Evolutionary conservation across 1,284 basidiomycete genomes (phyloP), one percentile per base, ranked within the genome.

Genomic region (Meira nashicola): DNA sequence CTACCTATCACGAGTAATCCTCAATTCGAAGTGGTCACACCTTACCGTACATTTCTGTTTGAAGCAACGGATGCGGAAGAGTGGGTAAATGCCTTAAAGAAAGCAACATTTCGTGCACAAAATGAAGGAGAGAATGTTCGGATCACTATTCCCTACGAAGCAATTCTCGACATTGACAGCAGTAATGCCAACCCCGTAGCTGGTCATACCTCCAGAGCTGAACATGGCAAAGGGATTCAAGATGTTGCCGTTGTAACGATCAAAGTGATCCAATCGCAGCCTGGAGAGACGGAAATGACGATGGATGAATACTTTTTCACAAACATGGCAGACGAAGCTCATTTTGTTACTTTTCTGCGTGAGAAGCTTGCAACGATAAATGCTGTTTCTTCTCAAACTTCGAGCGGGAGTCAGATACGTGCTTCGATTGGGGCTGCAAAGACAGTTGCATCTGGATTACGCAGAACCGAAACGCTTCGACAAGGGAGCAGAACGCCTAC

Each of bases 31-130:
- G 71, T 79, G 23, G 58, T 64, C 3, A 79, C 77, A 4, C 62
- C 73, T 8, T 67, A 73, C 15, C 77, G 78, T 43, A 59, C 57
- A 6, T 79, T 75, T 65, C 73, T 72, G 10, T 80, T 80, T 52
- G 64, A 65, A 17, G 70, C 77, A 39, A 74, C 79, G 48, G 73
- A 69, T 51, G 58, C 71, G 2, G 68, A 78, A 47, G 78, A 79
- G 79, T 98, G 94, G 94, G 86, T 97, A 40, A 91, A 92, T 76
- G 86, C 89, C 2, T 86, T 98, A 59, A 85, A 87, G 59, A 93
- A 89, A 79, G 81, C 82, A 61, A 92, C 95, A 60, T 92, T 96
- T 81, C 91, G 92, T 73, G 88, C 88, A 5, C 93, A 96, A 81
- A 95, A 97, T 74, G 88, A 89, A 82, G 93, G 93, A 0, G 92